Evolutionary conservation across 495 filamentous ascomycete genomes (phyloP), one percentile per base, ranked within the genome.

Genomic region (Aspergillus baeticus): DNA sequence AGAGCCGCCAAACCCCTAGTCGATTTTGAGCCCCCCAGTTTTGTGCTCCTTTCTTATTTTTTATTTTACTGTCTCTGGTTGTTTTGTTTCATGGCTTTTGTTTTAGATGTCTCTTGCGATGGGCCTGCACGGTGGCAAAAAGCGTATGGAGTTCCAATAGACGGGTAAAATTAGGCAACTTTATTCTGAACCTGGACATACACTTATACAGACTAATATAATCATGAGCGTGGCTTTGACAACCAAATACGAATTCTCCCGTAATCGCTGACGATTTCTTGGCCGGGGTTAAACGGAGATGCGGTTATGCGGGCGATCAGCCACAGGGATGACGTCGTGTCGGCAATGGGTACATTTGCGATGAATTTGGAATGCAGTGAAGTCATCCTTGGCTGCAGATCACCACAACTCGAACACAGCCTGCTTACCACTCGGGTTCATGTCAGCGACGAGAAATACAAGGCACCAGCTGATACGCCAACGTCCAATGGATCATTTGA

Each of bases 1-100:
- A 57, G 39, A 54, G 60, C 54, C 63, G 67, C 46, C 64, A 65
- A 39, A 66, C 65, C 38, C 60, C n/a, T 21, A 68, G 56, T 61
- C 63, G 63, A 51, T 45, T 42, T 52, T 63, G 39, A 59, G 14
- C 33, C 14, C 51, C 42, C 29, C 17, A 55, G 50, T 14, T 39
- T 51, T 49, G 54, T 52, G 54, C 51, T 51, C 54, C 49, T 60
- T 57, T 46, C 17, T 54, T 20, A 18, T 43, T 22, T 44, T 20
- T 38, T 39, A 22, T 45, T 51, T 39, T 18, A n/a, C n/a, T n/a
- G n/a, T 39, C 38, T 46, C 38, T 21, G 21, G 21, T 15, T 1
- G 34, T 26, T 56, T 54, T 53, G 43, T 18, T 17, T 35, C 31
- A 21, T 44, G 29, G 43, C 5, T 31, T n/a, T 49, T 39, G 26